Percentiles rank a stretch among this genome's conserved stretches.
Conservation (phyloP, 2,329 filamentous ascomycete species). For the Bisporella sp. region DNA sequence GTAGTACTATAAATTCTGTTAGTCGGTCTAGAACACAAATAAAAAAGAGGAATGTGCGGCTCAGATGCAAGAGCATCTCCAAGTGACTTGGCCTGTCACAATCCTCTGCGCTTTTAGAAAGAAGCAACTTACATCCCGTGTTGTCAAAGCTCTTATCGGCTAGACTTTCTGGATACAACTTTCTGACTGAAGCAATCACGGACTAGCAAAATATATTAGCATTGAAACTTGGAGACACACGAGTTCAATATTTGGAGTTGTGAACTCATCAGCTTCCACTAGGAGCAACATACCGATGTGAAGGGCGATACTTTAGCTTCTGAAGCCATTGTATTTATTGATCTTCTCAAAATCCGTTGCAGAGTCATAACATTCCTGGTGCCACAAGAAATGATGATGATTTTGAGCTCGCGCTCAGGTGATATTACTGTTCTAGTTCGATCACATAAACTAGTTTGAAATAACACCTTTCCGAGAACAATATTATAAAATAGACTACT, state of each 20-base stretch:
- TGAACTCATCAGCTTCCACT: not conserved
- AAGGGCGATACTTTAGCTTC: conserved; percentile 34
- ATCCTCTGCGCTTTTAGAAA: not conserved
- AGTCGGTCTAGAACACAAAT: no score
- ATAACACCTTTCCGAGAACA: no score
- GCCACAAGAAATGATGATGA: no score
- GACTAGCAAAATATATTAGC: not conserved
- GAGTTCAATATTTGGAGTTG: no score
- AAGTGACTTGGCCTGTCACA: no score
- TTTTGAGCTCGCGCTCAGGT: no score
- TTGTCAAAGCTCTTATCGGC: conserved; percentile 94
- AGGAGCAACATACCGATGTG: conserved; percentile 27
- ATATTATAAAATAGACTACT: no score
- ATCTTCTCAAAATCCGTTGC: conserved; percentile 10
- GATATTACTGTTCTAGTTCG: no score
- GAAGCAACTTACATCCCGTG: conserved; percentile 56
- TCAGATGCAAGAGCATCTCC: no score
- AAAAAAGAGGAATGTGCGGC: no score
- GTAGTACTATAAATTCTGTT: conserved; percentile 44
- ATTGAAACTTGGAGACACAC: no score
- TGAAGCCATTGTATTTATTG: conserved; percentile 15
- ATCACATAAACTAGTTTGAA: no score
- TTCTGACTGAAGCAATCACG: not conserved
- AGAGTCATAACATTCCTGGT: conserved; percentile 10
- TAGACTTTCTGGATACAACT: conserved; percentile 79